Percentiles rank a stretch among this genome's conserved stretches.
Conservation (phyloP, 768 basidiomycete species). For the Xerocomellus dryophilus region DNA sequence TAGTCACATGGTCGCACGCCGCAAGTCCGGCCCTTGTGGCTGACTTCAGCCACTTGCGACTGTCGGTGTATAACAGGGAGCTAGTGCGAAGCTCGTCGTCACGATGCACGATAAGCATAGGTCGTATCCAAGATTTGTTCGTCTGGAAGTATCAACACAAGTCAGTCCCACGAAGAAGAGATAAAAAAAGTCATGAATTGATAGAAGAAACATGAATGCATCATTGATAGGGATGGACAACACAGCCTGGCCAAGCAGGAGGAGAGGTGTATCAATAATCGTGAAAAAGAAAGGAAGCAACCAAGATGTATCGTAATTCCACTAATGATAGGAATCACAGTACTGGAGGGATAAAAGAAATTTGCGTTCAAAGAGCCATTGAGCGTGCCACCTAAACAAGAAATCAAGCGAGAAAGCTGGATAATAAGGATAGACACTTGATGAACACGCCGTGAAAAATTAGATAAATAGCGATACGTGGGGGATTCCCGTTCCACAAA, state of each 20-base stretch:
- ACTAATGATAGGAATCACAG: slow-evolving; percentile 4
- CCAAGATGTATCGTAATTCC: slow-evolving; percentile 9
- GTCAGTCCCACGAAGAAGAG: background rate
- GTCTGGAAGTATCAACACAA: background rate
- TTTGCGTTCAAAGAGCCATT: slow-evolving; percentile 3
- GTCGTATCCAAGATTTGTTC: background rate
- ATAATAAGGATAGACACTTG: slow-evolving; percentile 30
- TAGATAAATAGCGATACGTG: slow-evolving; percentile 20
- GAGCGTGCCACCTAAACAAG: slow-evolving; percentile 13
- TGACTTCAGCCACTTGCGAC: too few relatives aligned
- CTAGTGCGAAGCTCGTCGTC: background rate
- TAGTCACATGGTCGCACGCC: too few relatives aligned
- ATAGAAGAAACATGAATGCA: slow-evolving; percentile 18
- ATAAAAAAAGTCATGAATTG: slow-evolving; percentile 11
- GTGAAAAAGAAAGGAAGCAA: slow-evolving; percentile 3
- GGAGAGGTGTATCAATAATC: background rate
- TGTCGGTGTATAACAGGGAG: too few relatives aligned
- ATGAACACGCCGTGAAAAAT: slow-evolving; percentile 12
- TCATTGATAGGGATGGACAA: slow-evolving; percentile 5
- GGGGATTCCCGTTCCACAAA: slow-evolving; percentile 19
- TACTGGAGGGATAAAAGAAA: slow-evolving; percentile 1
- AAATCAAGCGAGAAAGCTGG: slow-evolving; percentile 20
- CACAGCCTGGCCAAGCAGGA: slow-evolving; percentile 27
- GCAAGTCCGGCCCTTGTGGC: too few relatives aligned
- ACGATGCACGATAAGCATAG: background rate